phyloP scores from a whole-genome alignment of 148 eudicot species.

The Persicaria maculosa region DNA sequence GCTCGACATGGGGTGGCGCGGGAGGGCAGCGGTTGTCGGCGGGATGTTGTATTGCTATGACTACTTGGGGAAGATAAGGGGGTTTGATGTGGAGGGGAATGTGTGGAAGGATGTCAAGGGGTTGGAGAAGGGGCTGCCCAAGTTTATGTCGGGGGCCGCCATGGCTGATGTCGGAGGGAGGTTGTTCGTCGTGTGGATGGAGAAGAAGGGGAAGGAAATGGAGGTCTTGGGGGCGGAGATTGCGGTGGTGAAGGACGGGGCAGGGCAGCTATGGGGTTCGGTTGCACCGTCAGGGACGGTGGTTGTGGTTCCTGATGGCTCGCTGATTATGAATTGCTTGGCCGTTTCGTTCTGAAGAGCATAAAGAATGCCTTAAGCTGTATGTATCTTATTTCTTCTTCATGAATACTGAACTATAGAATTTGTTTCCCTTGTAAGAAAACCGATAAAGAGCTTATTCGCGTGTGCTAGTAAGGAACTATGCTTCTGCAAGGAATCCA shows the following conservation, averaged over 20 bases:
- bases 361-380: no score
- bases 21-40: slow-evolving; percentile 70
- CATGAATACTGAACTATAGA: no score
- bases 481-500: no score
- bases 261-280: slow-evolving; percentile 46
- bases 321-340: slow-evolving; percentile 60
- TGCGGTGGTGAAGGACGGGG: slow-evolving; percentile 44
- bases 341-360: slow-evolving; percentile 43
- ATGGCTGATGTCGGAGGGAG: slow-evolving; percentile 75
- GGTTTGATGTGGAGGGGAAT: slow-evolving; percentile 59
- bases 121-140: slow-evolving; percentile 64
- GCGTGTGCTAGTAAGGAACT: no score
- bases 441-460: no score
- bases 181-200: slow-evolving; percentile 86
- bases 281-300: slow-evolving; percentile 54
- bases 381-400: no score
- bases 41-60: slow-evolving; percentile 86
- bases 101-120: slow-evolving; percentile 75
- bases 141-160: slow-evolving; percentile 87
- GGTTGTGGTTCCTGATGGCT: slow-evolving; percentile 40
- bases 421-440: no score
- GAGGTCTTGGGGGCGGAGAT: slow-evolving; percentile 72
- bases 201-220: slow-evolving; percentile 42
- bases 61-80: slow-evolving; percentile 77
- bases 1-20: slow-evolving; percentile 93